Evolutionary conservation across 2,329 filamentous ascomycete species (phyloP).

Genomic region (Dothistroma pini): DNA sequence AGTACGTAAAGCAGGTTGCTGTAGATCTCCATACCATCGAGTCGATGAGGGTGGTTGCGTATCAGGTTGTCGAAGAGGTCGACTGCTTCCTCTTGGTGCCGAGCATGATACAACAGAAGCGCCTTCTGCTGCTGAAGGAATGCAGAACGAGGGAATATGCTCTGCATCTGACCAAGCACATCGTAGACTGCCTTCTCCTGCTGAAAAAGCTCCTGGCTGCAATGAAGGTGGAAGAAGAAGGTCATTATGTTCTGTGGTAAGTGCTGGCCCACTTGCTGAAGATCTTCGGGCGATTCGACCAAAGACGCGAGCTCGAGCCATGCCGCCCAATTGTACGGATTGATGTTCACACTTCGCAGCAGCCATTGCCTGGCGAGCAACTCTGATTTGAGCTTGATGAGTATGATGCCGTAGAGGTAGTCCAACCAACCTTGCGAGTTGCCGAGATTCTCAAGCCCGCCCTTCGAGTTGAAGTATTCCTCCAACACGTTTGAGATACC

Average conservation of each 20-base stretch:
- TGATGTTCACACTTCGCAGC: slow-evolving; percentile 81
- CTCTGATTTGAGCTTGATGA: slow-evolving; percentile 89
- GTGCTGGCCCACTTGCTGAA: slow-evolving; percentile 52
- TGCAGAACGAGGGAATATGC: slow-evolving; percentile 80
- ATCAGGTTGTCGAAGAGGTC: slow-evolving; percentile 52
- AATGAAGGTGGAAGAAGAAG: slow-evolving; percentile 89
- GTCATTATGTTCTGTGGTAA: slow-evolving; percentile 89
- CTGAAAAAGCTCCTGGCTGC: slow-evolving; percentile 88
- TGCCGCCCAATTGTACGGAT: slow-evolving; percentile 94
- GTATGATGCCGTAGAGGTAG: slow-evolving; percentile 84
- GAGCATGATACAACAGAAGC: slow-evolving; percentile 83
- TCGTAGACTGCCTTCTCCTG: slow-evolving; percentile 70
- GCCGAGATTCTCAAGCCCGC: slow-evolving; percentile 30
- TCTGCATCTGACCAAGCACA: slow-evolving; percentile 71
- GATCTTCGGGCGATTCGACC: slow-evolving; percentile 74
- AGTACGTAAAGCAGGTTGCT: slow-evolving; percentile 97
- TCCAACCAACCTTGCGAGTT: slow-evolving; percentile 83
- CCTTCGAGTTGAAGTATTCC: slow-evolving; percentile 70
- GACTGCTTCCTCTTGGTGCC: slow-evolving; percentile 62
- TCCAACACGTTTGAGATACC: slow-evolving; percentile 72
- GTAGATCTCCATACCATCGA: slow-evolving; percentile 92
- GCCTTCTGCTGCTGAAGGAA: slow-evolving; percentile 90
- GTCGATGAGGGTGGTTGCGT: slow-evolving; percentile 62
- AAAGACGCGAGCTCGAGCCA: slow-evolving; percentile 90
- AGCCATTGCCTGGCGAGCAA: slow-evolving; percentile 79